Percentiles rank a stretch among this genome's conserved stretches.
These are phyloP conservation scores for Poa annua DNA, from an alignment of 176 grass and related monocot genomes.

Conservation along the genomic window DNA sequence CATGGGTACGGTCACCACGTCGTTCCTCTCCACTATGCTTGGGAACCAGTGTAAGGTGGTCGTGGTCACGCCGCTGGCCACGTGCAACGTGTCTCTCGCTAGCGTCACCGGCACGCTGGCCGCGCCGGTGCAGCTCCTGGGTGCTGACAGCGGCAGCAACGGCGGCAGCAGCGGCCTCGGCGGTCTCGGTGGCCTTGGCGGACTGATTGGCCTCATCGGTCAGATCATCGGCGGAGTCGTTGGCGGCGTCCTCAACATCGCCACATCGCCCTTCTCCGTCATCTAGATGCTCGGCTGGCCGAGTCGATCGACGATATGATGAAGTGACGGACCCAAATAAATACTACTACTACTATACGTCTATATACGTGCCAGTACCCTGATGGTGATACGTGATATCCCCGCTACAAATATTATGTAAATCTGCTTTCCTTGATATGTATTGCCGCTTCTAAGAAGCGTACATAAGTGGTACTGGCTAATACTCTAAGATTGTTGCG, in stretches of 20 bases:
- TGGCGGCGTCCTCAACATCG: background rate
- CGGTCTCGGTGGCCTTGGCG: background rate
- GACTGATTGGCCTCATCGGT: background rate
- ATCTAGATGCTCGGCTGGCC: background rate
- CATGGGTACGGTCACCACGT: fast-evolving
- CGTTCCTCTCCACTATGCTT: background rate
- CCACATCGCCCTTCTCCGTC: background rate
- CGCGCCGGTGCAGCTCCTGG: slow-evolving; percentile 45
- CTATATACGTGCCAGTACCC: background rate
- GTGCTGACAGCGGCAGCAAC: background rate
- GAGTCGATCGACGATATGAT: background rate
- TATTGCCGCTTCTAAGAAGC: background rate
- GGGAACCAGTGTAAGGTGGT: slow-evolving; percentile 38
- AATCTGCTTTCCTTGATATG: background rate
- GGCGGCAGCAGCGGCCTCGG: background rate
- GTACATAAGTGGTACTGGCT: background rate
- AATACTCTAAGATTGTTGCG: background rate
- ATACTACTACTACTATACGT: background rate
- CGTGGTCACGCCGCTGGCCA: slow-evolving; percentile 50
- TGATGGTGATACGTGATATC: no score
- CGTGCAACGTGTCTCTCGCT: slow-evolving; percentile 49
- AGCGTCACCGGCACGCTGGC: slow-evolving; percentile 41
- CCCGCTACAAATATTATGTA: background rate
- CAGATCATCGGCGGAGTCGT: background rate
- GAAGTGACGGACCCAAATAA: background rate